A percentile compares a stretch with the other conserved stretches of the same genome.
Evolutionary conservation across 2,329 filamentous ascomycete genomes (phyloP).

Genomic region (Aspergillus glaucus): DNA sequence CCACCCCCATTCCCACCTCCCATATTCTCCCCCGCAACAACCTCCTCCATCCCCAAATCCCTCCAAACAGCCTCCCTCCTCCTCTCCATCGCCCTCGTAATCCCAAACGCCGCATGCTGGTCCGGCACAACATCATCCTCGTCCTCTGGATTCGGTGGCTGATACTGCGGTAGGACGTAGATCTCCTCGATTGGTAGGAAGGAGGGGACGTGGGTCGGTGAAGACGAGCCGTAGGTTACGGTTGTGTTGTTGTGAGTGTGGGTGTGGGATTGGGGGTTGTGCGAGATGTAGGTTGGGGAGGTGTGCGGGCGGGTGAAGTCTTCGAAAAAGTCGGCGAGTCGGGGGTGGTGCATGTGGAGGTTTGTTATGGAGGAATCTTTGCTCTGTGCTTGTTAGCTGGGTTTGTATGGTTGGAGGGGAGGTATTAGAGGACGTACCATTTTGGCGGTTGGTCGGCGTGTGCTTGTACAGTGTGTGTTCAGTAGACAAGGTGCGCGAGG

Average conservation of each 20-base stretch:
- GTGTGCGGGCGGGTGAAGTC: constrained; percentile 44
- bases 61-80: constrained; percentile 51
- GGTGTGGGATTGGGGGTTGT: constrained; percentile 13
- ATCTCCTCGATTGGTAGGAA: constrained; percentile 55
- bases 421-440: background rate
- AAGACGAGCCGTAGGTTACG: constrained; percentile 25
- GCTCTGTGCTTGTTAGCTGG: constrained; percentile 29
- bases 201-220: constrained; percentile 30
- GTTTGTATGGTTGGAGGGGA: background rate
- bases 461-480: background rate
- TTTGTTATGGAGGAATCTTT: constrained; percentile 46
- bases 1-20: constrained; percentile 10
- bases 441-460: background rate
- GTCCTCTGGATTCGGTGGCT: constrained; percentile 60
- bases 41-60: constrained; percentile 40
- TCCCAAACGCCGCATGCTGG: constrained; percentile 62
- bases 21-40: constrained; percentile 9
- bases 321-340: constrained; percentile 46
- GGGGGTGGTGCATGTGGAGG: constrained; percentile 44
- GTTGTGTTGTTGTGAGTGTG: constrained; percentile 8
- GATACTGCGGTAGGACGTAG: constrained; percentile 53
- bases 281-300: constrained; percentile 12
- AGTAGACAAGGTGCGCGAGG: background rate
- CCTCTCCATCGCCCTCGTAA: constrained; percentile 55
- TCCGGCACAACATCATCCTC: constrained; percentile 63